Base-by-base conservation (phyloP, 345 rosid species). In the Erysimum cheiranthoides region DNA sequence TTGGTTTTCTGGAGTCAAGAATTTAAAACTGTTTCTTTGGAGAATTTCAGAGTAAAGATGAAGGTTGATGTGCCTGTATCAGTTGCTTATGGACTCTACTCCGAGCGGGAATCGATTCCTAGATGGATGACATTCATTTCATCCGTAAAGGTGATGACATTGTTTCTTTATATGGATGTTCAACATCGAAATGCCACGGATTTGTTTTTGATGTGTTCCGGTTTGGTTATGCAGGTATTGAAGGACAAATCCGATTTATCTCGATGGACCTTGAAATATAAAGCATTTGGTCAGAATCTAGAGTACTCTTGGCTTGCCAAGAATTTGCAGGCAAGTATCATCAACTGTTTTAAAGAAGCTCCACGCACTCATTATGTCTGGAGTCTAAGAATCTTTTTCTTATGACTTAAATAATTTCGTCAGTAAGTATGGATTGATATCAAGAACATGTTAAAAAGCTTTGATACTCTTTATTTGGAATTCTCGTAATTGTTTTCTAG, bases 61-160 rank as follows among this genome's bases (percentile, higher is more conserved):
- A 95, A 89, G 62, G 77, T 92, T 0, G 93, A 86, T 43, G 95
- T 92, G 38, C 97, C 96, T 30, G 83, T 73, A 75, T 76, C 92
- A 0, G 86, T 84, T 39, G 98, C 98, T 69, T 92, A 87, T 70
- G 81, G 84, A 35, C 79, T 86, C 59, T 94, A 92, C 64, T 81
- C 85, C 0, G 89, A 94, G 21, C 89, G 98, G 0, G 96, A 94
- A 81, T 79, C 96, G 3, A 92, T 90, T 82, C 92, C 97, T 45
- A 86, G 73, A 43, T 94, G 98, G 98, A 92, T 94, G 96, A 85
- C 91, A 10, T 92, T 94, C 75, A 92, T 94, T 82, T 90, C 98
- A 10, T 82, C 96, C 10, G 97, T 94, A 0, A 76, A 94, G 96
- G 98, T 86, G 9, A 57, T 65, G 21, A 0, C 1, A 16, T 18